Evolutionary conservation across 169 alveolate genomes (phyloP), one percentile per base, ranked within the genome.

Genomic region (Plasmodium vinckei): DNA sequence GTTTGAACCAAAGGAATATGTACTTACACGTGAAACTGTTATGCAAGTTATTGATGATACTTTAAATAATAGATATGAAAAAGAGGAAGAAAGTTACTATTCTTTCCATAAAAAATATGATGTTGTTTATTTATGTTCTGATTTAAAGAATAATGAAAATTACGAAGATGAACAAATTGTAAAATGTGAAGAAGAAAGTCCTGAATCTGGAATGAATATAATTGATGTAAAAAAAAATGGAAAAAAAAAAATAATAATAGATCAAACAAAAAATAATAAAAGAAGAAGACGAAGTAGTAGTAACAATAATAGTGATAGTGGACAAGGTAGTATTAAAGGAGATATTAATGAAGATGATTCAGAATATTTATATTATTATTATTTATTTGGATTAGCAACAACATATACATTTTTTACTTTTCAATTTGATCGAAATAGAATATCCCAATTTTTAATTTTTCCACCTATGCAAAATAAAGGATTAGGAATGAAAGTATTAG

Each of bases 401-500:
- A 89, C 95, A 15, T 94, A 94, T 73, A 69, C 87, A 15, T 94
- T 93, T 57, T 94, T 94, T 56, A 90, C 96, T 5, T 82, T 94
- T 25, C 92, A 92, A 56, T 84, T 87, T 70, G 92, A 79, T 57
- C 51, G 96, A 61, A 72, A 93, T 61, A 60, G 96, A 25, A 94
- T 94, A 61, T 94, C 96, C 1, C 96, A 94, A 51, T 92, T 94
- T 53, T 53, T 94, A 56, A 90, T 94, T 46, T 93, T 94, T 21
- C 96, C 96, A 5, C 94, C 94, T 21, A 92, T 88, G 88, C 93
- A 90, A 56, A 88, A 94, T 39, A 93, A 93, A 53, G 96, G 96
- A 25, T 60, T 94, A 56, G 96, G 96, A 1, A 65, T 87, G 73
- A 65, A 72, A 19, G 92, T 94, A 12, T 54, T 94, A 57, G 94